Base-by-base conservation (phyloP, 805 yeast species). In the Cyberlindnera lachancei region DNA sequence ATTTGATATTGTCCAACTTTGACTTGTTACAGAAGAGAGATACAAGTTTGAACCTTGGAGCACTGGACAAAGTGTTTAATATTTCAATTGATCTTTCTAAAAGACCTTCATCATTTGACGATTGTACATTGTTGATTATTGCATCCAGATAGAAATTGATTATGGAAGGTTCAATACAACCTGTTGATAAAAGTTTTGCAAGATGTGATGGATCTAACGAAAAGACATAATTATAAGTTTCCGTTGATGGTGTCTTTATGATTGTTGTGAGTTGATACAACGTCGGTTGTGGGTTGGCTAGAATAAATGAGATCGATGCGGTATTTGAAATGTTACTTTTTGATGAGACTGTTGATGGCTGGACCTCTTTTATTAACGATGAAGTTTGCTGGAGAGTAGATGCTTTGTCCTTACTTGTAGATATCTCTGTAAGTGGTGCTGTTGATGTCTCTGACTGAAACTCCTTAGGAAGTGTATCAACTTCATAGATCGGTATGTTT, bases 141-240 rank as follows among this genome's bases (percentile, higher is more conserved):
- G 79, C 68, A 18, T 67, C 70, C 7, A 75, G 30, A 34, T 59
- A 66, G 37, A 71, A 66, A n/a, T 56, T 57, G 7, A 75, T 49
- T 36, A 69, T 63, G 10, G 64, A 68, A 0, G 66, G 43, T 23
- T 75, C 82, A 1, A 76, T 48, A 2, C 77, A 78, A 8, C 67
- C 60, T 4, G 45, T 33, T 7, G 48, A 42, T 34, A 70, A 75
- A 3, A 67, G 37, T 9, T 45, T 43, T 2, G 38, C 13, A 24
- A 61, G 58, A 2, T 49, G 46, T 0, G 36, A 27, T 0, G 56
- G 28, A 2, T 54, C 38, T 1, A 70, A 23, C 3, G 36, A 31
- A 5, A 70, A 36, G 2, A 69, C 55, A 36, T 63, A 67, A 10
- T 41, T 28, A 34, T 64, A 68, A 3, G 68, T 64, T 4, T 40